Conservation (phyloP, 1,284 basidiomycete species). For the Austroboletus rostrupii region DNA sequence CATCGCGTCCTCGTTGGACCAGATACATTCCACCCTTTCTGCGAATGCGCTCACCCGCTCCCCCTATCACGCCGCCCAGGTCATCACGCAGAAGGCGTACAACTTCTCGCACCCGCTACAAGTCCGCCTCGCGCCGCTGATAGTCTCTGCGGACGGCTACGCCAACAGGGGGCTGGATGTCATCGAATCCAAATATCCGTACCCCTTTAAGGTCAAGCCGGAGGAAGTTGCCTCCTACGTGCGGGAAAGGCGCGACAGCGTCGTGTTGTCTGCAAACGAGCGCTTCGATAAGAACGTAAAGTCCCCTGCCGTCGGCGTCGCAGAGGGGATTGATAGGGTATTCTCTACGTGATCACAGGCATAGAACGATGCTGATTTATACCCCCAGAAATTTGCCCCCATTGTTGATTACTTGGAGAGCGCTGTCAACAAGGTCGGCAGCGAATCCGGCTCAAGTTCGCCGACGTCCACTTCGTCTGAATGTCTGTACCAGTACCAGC, state of each 20-base stretch:
- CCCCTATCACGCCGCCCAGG: constrained; percentile 61
- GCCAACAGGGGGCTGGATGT: constrained; percentile 73
- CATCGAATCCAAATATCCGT: constrained; percentile 70
- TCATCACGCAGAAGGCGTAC: constrained; percentile 54
- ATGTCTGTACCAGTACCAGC: constrained; percentile 70
- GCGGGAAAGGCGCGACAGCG: constrained; percentile 52
- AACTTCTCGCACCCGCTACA: constrained; percentile 63
- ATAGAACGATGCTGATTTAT: constrained; percentile 10
- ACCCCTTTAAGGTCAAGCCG: constrained; percentile 67
- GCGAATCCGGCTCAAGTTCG: constrained; percentile 40
- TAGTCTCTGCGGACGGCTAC: constrained; percentile 55
- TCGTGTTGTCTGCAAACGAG: constrained; percentile 56
- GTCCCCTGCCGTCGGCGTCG: constrained; percentile 59
- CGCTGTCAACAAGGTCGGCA: constrained; percentile 50
- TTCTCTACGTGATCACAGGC: constrained; percentile 20
- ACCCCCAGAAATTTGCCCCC: constrained; percentile 58
- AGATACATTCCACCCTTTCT: constrained; percentile 55
- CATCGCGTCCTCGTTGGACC: constrained; percentile 56
- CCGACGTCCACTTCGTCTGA: constrained; percentile 35
- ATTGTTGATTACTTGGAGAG: constrained; percentile 67
- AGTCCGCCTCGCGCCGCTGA: constrained; percentile 57
- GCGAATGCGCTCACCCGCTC: constrained; percentile 58
- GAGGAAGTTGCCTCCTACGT: constrained; percentile 65
- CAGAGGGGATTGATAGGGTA: constrained; percentile 70
- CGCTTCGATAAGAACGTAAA: constrained; percentile 62